phyloP scores from a whole-genome alignment of 805 yeast genomes.

The Lipomyces kockii region DNA sequence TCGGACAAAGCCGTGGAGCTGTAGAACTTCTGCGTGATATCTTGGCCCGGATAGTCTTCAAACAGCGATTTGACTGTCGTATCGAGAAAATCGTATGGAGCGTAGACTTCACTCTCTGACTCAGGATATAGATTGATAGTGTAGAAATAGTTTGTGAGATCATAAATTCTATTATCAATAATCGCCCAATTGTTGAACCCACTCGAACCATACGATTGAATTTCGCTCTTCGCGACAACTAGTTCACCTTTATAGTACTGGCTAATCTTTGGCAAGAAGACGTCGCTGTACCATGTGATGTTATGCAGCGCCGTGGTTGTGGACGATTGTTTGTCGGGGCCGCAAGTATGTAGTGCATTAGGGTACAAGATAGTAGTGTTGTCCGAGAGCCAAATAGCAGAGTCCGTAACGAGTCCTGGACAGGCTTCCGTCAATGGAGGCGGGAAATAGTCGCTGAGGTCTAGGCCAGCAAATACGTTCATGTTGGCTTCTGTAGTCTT shows the following conservation, averaged over 20 bases:
- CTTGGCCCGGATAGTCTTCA: conserved; percentile 45
- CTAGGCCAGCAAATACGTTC: conserved; percentile 49
- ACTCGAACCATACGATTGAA: conserved; percentile 38
- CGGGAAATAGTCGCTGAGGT: conserved; percentile 49
- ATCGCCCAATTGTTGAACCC: conserved; percentile 43
- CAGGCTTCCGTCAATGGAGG: conserved; percentile 50
- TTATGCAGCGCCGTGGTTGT: conserved; percentile 45
- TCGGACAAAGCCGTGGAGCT: conserved; percentile 38
- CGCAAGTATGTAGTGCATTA: conserved; percentile 45
- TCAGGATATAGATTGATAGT: conserved; percentile 43
- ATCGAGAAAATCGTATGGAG: conserved; percentile 47
- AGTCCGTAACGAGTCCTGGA: conserved; percentile 47
- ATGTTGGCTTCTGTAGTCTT: conserved; percentile 44
- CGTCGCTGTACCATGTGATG: conserved; percentile 46
- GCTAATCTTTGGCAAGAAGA: conserved; percentile 46
- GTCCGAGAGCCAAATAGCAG: conserved; percentile 40
- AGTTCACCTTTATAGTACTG: conserved; percentile 47
- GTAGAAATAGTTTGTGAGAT: conserved; percentile 47
- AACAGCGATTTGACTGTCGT: conserved; percentile 43
- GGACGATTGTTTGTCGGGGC: conserved; percentile 41
- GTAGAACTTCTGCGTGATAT: conserved; percentile 44
- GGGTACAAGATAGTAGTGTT: conserved; percentile 44
- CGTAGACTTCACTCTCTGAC: conserved; percentile 35
- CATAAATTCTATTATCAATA: conserved; percentile 46
- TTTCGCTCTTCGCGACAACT: conserved; percentile 43